Base-by-base conservation (phyloP, 768 basidiomycete genomes). In the Clavulina sp. region DNA sequence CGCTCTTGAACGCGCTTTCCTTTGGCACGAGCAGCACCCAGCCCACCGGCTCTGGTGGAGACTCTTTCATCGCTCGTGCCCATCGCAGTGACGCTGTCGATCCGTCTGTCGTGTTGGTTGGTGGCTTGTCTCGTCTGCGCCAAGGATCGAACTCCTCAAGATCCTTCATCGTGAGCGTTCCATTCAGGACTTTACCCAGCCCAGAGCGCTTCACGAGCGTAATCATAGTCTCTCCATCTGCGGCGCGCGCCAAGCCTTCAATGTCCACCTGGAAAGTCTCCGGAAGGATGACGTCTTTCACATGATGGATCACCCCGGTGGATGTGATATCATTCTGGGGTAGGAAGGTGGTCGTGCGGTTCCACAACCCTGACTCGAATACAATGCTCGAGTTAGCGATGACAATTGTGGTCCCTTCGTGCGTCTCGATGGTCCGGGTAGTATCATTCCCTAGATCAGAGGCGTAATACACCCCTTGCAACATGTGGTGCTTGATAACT, bases 21-120 rank as follows among this genome's bases (percentile, higher is more conserved):
- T 78, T 77, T 2, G 95, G 95, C 57, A 85, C 91, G 21, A 99
- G 71, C 3, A 99, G 64, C 1, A 89, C 93, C 81, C 92, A 97
- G 3, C 81, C 79, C n/a, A 73, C 59, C 41, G 66, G 70, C 52
- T 63, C 60, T 19, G 34, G 34, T 9, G 43, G 43, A 9, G 43
- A 46, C 16, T 77, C 70, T 80, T 57, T 78, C n/a, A n/a, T 75
- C 3, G 84, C 83, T 4, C 84, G 84, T 0, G 73, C 67, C n/a
- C n/a, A n/a, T n/a, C n/a, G n/a, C n/a, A n/a, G n/a, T 9, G 43
- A 1, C 13, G 13, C 13, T 9, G 16, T 24, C 9, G 43, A 46
- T 16, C 13, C 9, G 13, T 13, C 13, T 13, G 13, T 9, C 13
- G 21, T 13, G 21, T 38, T 38, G 13, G 36, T 13, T 13, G 13